These are phyloP conservation scores for Fusarium metavorans DNA, from an alignment of 2,329 filamentous ascomycete genomes.

Conservation along the genomic window DNA sequence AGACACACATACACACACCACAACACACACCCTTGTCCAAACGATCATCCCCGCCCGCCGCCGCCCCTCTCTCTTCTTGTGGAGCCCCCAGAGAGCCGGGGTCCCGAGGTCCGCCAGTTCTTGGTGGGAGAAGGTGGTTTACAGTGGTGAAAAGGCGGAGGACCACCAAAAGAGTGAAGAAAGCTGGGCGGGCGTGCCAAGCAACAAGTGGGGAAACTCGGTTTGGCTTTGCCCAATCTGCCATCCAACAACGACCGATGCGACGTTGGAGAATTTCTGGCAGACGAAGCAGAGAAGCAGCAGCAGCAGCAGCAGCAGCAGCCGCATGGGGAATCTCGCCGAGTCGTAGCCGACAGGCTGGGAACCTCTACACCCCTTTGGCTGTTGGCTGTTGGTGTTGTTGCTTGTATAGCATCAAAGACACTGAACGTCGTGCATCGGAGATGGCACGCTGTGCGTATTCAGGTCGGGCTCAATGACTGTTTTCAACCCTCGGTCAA, in stretches of 20 bases:
- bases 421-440: neutral
- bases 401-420: neutral
- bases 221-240: neutral
- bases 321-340: slow-evolving; percentile 37
- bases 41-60: slow-evolving; percentile 26
- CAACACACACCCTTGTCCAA: slow-evolving; percentile 13
- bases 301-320: slow-evolving; percentile 12
- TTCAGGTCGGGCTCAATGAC: neutral
- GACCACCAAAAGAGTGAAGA: neutral
- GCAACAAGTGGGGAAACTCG: neutral
- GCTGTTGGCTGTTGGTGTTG: neutral
- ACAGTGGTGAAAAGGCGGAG: slow-evolving; percentile 45
- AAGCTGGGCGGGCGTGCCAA: neutral
- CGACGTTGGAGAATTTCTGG: slow-evolving; percentile 12
- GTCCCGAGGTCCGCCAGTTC: slow-evolving; percentile 41
- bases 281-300: neutral
- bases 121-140: slow-evolving; percentile 38
- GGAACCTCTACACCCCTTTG: neutral
- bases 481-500: neutral
- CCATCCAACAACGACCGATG: slow-evolving; percentile 5
- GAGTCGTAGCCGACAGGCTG: slow-evolving; percentile 39
- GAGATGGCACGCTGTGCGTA: neutral
- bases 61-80: slow-evolving; percentile 14
- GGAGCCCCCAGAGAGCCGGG: slow-evolving; percentile 26
- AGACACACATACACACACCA: neutral